phyloP scores from a whole-genome alignment of 2,329 filamentous ascomycete genomes.

The Ambrosiella xylebori region DNA sequence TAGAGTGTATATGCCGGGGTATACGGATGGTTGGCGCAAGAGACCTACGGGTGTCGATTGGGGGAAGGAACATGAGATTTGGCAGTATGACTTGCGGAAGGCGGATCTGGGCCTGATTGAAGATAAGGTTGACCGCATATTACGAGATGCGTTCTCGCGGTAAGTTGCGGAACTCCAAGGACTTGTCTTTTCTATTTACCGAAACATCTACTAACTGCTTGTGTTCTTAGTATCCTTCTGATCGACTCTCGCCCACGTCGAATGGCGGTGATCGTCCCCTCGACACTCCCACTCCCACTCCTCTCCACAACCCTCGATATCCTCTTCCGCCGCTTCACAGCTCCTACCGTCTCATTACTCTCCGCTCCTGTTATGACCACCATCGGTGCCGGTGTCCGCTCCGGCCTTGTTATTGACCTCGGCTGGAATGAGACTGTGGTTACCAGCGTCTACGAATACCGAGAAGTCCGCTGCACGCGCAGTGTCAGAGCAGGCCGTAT shows the following conservation, averaged over 20 bases:
- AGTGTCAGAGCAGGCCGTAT: constrained; percentile 59
- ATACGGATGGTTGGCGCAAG: constrained; percentile 30
- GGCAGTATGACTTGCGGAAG: constrained; percentile 55
- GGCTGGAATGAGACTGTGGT: constrained; percentile 84
- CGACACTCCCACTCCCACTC: constrained; percentile 58
- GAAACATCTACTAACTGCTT: constrained; percentile 6
- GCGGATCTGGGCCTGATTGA: constrained; percentile 64
- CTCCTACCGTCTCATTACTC: constrained; percentile 64
- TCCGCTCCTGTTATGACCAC: constrained; percentile 58
- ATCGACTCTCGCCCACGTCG: constrained; percentile 62
- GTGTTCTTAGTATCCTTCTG: constrained; percentile 35
- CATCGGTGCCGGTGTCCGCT: constrained; percentile 66
- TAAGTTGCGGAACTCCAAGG: constrained; percentile 31
- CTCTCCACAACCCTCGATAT: constrained; percentile 60
- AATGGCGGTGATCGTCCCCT: constrained; percentile 59
- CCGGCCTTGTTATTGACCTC: constrained; percentile 74
- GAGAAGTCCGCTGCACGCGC: constrained; percentile 54
- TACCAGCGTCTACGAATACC: constrained; percentile 79
- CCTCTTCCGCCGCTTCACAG: constrained; percentile 64
- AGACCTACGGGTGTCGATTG: constrained; percentile 34
- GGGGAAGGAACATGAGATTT: constrained; percentile 55
- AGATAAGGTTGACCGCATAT: constrained; percentile 69
- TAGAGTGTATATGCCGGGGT: constrained; percentile 45
- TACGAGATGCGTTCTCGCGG: constrained; percentile 70
- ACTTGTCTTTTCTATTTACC: constrained; percentile 1